A percentile compares a stretch with the other conserved stretches of the same genome.
Conservation (phyloP, 2,329 filamentous ascomycete genomes). For the Alternaria sp. region DNA sequence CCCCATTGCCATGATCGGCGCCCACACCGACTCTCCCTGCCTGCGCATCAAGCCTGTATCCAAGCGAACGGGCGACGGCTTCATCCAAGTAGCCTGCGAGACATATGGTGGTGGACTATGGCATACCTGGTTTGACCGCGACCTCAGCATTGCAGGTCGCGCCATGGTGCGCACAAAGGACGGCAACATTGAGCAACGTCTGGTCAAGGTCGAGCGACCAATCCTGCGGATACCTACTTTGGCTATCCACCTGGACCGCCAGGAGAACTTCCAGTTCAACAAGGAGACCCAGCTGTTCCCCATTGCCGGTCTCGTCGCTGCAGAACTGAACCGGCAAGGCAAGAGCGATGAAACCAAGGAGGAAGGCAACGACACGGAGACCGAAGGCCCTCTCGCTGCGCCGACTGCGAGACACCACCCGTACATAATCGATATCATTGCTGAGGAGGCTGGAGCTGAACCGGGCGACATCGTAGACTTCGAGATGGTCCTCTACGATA, state of each 20-base stretch:
- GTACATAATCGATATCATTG: slow-evolving; percentile 83
- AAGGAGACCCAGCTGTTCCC: slow-evolving; percentile 97
- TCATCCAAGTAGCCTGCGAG: slow-evolving; percentile 93
- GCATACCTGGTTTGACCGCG: slow-evolving; percentile 98
- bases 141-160: slow-evolving; percentile 87
- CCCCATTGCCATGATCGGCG: slow-evolving; percentile 88
- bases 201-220: slow-evolving; percentile 89
- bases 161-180: slow-evolving; percentile 78
- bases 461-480: slow-evolving; percentile 84
- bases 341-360: slow-evolving; percentile 58
- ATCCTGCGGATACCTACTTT: slow-evolving; percentile 91
- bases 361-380: slow-evolving; percentile 47
- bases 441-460: slow-evolving; percentile 74
- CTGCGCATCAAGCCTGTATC: slow-evolving; percentile 93
- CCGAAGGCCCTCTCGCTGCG: slow-evolving; percentile 66
- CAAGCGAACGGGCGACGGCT: slow-evolving; percentile 84
- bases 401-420: slow-evolving; percentile 87
- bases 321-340: slow-evolving; percentile 81
- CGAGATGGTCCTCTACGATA: slow-evolving; percentile 96
- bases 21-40: slow-evolving; percentile 93
- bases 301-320: slow-evolving; percentile 84
- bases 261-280: slow-evolving; percentile 88
- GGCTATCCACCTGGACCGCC: slow-evolving; percentile 90
- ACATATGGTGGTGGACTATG: slow-evolving; percentile 96
- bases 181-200: slow-evolving; percentile 78